Percentiles rank a stretch among this genome's conserved stretches.
phyloP scores from a whole-genome alignment of 2,329 filamentous ascomycete species.

The Penicillium oxalicum region DNA sequence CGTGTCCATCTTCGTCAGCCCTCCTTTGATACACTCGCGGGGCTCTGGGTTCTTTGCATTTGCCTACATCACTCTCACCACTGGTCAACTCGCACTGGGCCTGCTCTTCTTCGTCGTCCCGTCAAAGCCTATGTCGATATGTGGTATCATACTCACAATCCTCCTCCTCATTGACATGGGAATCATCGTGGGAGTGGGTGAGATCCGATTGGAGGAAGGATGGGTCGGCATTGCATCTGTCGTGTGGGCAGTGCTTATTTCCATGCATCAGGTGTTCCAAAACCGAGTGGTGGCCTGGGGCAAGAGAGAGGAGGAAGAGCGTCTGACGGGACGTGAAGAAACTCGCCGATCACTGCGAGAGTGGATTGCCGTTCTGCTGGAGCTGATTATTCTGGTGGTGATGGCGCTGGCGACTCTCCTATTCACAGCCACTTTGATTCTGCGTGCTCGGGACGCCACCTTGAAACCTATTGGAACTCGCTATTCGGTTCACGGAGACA shows the following conservation, averaged over 20 bases:
- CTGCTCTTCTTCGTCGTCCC: slow-evolving; percentile 85
- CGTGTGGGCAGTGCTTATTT: slow-evolving; percentile 73
- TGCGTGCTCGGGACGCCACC: slow-evolving; percentile 73
- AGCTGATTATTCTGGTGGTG: slow-evolving; percentile 64
- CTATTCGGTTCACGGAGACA: slow-evolving; percentile 74
- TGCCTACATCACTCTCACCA: slow-evolving; percentile 70
- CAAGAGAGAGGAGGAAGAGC: slow-evolving; percentile 86
- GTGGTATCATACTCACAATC: slow-evolving; percentile 61
- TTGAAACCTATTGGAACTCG: slow-evolving; percentile 67
- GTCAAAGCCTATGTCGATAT: slow-evolving; percentile 69
- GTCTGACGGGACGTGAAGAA: slow-evolving; percentile 82
- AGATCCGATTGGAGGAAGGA: slow-evolving; percentile 74
- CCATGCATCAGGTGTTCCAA: slow-evolving; percentile 69
- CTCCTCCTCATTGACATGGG: slow-evolving; percentile 70
- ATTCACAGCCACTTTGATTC: slow-evolving; percentile 70
- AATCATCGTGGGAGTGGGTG: slow-evolving; percentile 68
- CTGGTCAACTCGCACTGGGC: slow-evolving; percentile 67
- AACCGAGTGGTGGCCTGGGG: slow-evolving; percentile 85
- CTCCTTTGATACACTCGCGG: slow-evolving; percentile 75
- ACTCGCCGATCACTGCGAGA: slow-evolving; percentile 73
- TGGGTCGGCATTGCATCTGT: slow-evolving; percentile 87
- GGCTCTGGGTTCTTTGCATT: slow-evolving; percentile 93
- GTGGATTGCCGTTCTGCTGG: slow-evolving; percentile 73
- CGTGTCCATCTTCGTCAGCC: slow-evolving; percentile 85
- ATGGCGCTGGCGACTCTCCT: slow-evolving; percentile 65